These are phyloP conservation scores for Colletotrichum eremochloae DNA, from an alignment of 2,329 filamentous ascomycete species.

Conservation along the genomic window DNA sequence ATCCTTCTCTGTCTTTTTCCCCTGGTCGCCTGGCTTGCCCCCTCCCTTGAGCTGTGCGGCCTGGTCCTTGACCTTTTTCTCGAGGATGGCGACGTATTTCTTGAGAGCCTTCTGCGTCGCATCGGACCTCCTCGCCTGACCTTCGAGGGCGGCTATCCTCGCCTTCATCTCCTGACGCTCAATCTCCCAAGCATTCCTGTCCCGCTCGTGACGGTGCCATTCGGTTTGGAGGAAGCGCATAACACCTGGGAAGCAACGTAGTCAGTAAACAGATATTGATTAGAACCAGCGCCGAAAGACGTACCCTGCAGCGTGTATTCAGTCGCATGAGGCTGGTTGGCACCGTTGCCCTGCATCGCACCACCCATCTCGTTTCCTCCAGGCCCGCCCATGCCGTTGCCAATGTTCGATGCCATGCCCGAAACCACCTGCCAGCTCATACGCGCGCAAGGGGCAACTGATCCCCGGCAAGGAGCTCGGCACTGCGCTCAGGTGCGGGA, in stretches of 20 bases:
- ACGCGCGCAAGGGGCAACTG: conserved; percentile 37
- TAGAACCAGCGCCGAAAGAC: conserved; percentile 16
- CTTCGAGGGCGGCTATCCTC: conserved; percentile 93
- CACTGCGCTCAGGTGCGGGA: conserved; percentile 17
- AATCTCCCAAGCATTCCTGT: conserved; percentile 98
- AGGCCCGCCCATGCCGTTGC: conserved; percentile 52
- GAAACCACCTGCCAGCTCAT: conserved; percentile 55
- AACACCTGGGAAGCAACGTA: conserved; percentile 71
- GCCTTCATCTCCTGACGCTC: conserved; percentile 99
- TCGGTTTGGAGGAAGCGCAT: conserved; percentile 99
- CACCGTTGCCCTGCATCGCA: conserved; percentile 60
- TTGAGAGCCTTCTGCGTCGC: conserved; percentile 89
- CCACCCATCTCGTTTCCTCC: conserved; percentile 61
- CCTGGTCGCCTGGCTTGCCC: conserved; percentile 58
- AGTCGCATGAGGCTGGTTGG: conserved; percentile 69
- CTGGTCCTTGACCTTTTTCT: conserved; percentile 89
- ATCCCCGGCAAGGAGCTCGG: conserved; percentile 35
- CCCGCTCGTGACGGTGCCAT: conserved; percentile 98
- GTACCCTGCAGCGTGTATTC: conserved; percentile 72
- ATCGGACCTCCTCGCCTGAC: conserved; percentile 87
- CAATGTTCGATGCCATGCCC: conserved; percentile 57
- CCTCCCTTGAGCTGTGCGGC: conserved; percentile 76
- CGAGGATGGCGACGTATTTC: conserved; percentile 90
- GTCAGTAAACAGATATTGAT: conserved; percentile 10
- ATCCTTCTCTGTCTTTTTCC: conserved; percentile 62